A percentile compares a stretch with the other conserved stretches of the same genome.
phyloP scores from a whole-genome alignment of 2,329 filamentous ascomycete species.

The Verticillium tricorpus region DNA sequence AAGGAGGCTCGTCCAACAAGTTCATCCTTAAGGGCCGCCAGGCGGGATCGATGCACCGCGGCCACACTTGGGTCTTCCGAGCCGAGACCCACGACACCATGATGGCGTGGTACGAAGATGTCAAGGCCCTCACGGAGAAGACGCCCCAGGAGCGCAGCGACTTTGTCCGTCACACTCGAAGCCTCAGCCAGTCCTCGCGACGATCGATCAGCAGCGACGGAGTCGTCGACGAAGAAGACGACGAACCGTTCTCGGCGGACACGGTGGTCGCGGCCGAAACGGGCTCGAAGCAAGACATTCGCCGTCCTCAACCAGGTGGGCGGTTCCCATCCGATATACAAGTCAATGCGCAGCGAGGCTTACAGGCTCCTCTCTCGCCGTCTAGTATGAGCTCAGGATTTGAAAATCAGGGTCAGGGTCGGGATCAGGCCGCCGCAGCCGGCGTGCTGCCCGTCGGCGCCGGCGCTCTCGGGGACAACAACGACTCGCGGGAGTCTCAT shows the following conservation, averaged over 20 bases:
- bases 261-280: constrained; percentile 48
- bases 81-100: constrained; percentile 83
- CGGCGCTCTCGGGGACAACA: not conserved
- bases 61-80: constrained; percentile 68
- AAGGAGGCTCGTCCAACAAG: constrained; percentile 85
- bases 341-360: constrained; percentile 71
- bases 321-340: constrained; percentile 93
- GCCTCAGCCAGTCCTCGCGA: constrained; percentile 63
- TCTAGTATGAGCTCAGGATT: constrained; percentile 74
- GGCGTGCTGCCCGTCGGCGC: not conserved
- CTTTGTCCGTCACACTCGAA: constrained; percentile 81
- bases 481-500: constrained; percentile 7
- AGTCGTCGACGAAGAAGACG: constrained; percentile 69
- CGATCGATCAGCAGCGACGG: constrained; percentile 69
- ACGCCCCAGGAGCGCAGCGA: constrained; percentile 82
- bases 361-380: constrained; percentile 73
- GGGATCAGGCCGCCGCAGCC: constrained; percentile 28
- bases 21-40: constrained; percentile 97
- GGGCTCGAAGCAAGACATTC: constrained; percentile 47
- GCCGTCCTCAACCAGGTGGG: constrained; percentile 85
- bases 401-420: constrained; percentile 44
- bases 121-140: constrained; percentile 84
- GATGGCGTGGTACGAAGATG: constrained; percentile 94
- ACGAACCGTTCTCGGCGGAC: constrained; percentile 55
- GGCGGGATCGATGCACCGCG: constrained; percentile 85